Base-by-base conservation (phyloP, 1,284 basidiomycete genomes). In the Neonothopanus nambi region DNA sequence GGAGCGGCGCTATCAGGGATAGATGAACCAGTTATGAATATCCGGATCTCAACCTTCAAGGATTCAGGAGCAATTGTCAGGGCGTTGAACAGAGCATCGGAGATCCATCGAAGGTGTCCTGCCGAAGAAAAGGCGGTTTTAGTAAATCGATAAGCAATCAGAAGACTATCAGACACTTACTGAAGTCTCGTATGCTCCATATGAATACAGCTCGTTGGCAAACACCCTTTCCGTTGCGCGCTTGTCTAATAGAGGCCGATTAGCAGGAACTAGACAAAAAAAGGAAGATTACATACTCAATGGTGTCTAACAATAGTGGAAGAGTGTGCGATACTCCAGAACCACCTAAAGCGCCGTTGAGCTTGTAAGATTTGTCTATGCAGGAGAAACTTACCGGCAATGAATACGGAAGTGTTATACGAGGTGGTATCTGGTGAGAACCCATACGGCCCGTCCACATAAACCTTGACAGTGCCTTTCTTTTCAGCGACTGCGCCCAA, bases 361-460 rank as follows among this genome's bases (percentile, higher is more conserved):
- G 18, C n/a, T 48, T 20, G 17, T 8, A 21, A 5, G 26, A 33
- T 33, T 33, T 33, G 30, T n/a, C 8, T 15, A 11, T 38, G 21
- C 26, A n/a, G 18, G 61, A 3, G 30, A 33, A 33, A 33, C 69
- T n/a, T 56, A 78, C 80, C 79, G 30, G 80, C 77, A 48, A 84
- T 67, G 49, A 84, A 65, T n/a, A 83, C 65, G 2, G 73, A 72
- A 1, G 73, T 75, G 33, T 71, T 67, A 57, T 73, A 82, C 9
- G 69, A 67, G 26, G 69, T 59, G 20, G 81, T 62, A 40, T 74
- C 61, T 2, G 79, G 76, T 0, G 80, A 74, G 12, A 68, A 63
- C 5, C 81, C 78, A 57, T 82, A 82, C 21, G 82, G 81, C 0
- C 81, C 82, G 57, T 83, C 81, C 12, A 85, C 51, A 50, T 75